Percentiles rank a stretch among this genome's conserved stretches.
These are phyloP conservation scores for Paraconiothyrium brasiliense DNA, from an alignment of 2,329 filamentous ascomycete species.

Conservation along the genomic window DNA sequence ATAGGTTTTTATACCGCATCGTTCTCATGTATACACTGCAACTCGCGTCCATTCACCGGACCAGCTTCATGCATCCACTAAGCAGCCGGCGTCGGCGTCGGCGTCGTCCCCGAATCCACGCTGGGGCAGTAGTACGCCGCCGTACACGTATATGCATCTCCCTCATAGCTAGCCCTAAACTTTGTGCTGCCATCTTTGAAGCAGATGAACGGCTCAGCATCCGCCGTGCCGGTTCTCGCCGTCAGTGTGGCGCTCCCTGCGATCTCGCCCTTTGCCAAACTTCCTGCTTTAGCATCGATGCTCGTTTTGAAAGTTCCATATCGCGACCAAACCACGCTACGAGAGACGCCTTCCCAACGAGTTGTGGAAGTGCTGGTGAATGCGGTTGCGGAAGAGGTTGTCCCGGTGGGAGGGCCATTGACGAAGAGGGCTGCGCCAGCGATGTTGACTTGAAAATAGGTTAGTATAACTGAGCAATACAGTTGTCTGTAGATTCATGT, in stretches of 20 bases:
- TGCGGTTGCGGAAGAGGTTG: slow-evolving; percentile 12
- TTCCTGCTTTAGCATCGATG: slow-evolving; percentile 20
- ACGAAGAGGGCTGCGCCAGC: slow-evolving; percentile 22
- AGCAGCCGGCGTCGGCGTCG: neutral
- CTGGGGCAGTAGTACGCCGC: slow-evolving; percentile 30
- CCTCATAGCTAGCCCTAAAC: slow-evolving; percentile 21
- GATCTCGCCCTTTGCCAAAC: slow-evolving; percentile 24
- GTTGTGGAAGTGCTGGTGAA: slow-evolving; percentile 6
- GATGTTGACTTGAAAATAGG: neutral
- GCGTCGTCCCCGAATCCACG: slow-evolving; percentile 13
- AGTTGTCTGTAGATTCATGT: neutral
- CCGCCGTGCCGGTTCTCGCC: neutral
- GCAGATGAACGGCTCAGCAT: slow-evolving; percentile 27
- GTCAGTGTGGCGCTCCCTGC: slow-evolving; percentile 27
- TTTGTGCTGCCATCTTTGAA: slow-evolving; percentile 30
- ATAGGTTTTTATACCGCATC: neutral
- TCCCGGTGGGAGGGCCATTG: slow-evolving; percentile 22
- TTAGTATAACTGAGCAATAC: neutral
- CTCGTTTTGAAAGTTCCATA: slow-evolving; percentile 23
- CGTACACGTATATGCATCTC: slow-evolving; percentile 27
- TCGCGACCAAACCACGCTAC: slow-evolving; percentile 22
- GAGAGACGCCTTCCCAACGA: slow-evolving; percentile 26
- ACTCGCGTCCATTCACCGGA: neutral
- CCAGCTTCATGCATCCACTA: neutral
- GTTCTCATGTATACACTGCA: neutral